Base-by-base conservation (phyloP, 257 asterid species). In the Leonotis leonurus region DNA sequence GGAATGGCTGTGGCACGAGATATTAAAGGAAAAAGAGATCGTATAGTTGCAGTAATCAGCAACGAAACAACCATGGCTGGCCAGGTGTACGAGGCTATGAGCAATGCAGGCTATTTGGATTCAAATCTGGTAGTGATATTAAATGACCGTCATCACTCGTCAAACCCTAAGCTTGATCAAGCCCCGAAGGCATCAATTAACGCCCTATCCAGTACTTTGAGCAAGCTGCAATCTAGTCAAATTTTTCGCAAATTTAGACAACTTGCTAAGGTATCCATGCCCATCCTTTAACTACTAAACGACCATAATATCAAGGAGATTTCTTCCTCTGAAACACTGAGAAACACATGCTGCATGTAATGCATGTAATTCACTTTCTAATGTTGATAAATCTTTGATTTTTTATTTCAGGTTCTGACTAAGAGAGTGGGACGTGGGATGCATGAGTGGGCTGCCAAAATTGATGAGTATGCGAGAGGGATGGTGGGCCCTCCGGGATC, bases 1-100 rank as follows among this genome's bases (percentile, higher is more conserved):
- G 97, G 97, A 62, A 77, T 90, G 95, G 97, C 96, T 33, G 89
- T 84, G 70, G 97, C 95, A 60, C 84, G 96, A 54, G 96, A 90
- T 80, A 80, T 87, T 44, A 83, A 85, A 80, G 91, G 96, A 49
- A 82, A 79, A 67, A 78, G 73, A 72, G 85, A 87, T 50, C 90
- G 96, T 58, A 53, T 90, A 56, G 94, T 90, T 75, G 69, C 96
- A 17, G 95, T 90, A 65, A 90, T 90, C 67, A 90, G 92, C 81
- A 88, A 90, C 26, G 95, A 85, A 75, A 81, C 96, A 29, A 90
- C 83, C 58, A 75, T 82, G 91, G 82, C 96, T 4, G 97, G 97
- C 35, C 97, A 90, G 81, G 81, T 87, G 73, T 90, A 90, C 21
- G 97, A 90, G 79, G 97, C 95, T 57, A 90, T 87, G 96, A 78